These are phyloP conservation scores for Pholiota microspora DNA, from an alignment of 768 basidiomycete genomes.

Conservation along the genomic window DNA sequence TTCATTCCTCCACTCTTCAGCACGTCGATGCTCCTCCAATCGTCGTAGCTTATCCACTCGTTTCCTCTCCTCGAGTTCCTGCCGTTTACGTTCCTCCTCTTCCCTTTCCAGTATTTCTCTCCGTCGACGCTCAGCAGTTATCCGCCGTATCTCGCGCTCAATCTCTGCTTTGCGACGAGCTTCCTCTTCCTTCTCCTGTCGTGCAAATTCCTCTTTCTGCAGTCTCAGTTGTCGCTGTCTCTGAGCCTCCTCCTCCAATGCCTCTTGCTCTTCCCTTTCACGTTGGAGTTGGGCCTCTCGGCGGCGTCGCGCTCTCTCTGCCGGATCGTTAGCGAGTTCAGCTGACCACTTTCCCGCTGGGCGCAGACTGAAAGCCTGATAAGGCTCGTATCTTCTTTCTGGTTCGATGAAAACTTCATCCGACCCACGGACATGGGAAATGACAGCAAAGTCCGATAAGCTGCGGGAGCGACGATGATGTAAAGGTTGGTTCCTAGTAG, in stretches of 20 bases:
- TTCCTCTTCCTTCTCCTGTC: conserved; percentile 44
- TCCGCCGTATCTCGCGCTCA: conserved; percentile 38
- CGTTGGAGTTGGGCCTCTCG: conserved; percentile 29
- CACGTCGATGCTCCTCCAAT: conserved; percentile 45
- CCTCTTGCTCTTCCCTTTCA: conserved; percentile 44
- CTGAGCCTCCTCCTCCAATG: conserved; percentile 41
- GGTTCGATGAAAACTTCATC: conserved; percentile 26
- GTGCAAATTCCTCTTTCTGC: conserved; percentile 40
- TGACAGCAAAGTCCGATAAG: conserved; percentile 40
- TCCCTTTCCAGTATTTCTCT: conserved; percentile 39
- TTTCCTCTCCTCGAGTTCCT: conserved; percentile 47
- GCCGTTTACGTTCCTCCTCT: conserved; percentile 43
- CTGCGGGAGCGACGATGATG: conserved; percentile 31
- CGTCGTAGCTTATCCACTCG: conserved; percentile 45
- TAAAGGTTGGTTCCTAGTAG: conserved; percentile 5
- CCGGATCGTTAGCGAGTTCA: conserved; percentile 26
- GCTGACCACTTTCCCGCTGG: conserved; percentile 37
- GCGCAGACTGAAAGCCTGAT: conserved; percentile 22
- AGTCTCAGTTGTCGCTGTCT: conserved; percentile 36
- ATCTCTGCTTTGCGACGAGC: conserved; percentile 34
- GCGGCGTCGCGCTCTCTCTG: conserved; percentile 30
- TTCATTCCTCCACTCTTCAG: conserved; percentile 53
- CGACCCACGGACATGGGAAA: conserved; percentile 32
- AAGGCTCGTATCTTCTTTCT: conserved; percentile 7
- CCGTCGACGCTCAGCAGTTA: conserved; percentile 34